Evolutionary conservation across 345 rosid species (phyloP), one percentile per base, ranked within the genome.

Genomic region (Linum trigynum): DNA sequence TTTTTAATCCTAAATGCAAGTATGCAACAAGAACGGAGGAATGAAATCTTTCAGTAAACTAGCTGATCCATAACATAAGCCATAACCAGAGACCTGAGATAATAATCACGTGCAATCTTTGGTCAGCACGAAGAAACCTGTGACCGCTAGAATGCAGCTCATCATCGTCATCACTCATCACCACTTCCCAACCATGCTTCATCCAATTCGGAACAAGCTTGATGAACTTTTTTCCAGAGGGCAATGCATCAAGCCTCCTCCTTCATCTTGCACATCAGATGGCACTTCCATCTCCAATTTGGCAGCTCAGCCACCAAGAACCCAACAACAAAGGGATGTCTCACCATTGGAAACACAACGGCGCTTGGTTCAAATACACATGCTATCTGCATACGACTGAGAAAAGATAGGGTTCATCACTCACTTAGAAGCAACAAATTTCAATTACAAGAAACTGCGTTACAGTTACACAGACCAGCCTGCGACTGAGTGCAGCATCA

Each of bases 41-140:
- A 57, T 11, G 36, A 7, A 56, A 67, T n/a, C n/a, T n/a, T n/a
- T n/a, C n/a, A n/a, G n/a, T n/a, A n/a, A n/a, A 60, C 61, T 64
- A 89, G 95, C 98, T 92, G 96, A 77, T 92, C 98, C 97, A 92
- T 86, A 39, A 92, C 95, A 77, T 92, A 87, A 0, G 97, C 97
- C 94, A 89, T 85, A 59, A 94, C 98, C 10, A 87, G 76, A 68
- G 95, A 77, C 38, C 75, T 16, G 90, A 79, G 35, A 89, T 92
- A 65, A 85, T 81, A 58, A 86, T 79, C 9, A 92, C 96, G 76
- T 83, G 84, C 10, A 76, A 75, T 76, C 83, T 86, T 79, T 86
- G 87, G 64, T 86, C 95, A 77, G 79, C n/a, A 56, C 12, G 53
- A 48, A n/a, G n/a, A n/a, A 90, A 81, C 57, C 61, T 76, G 71